A percentile compares a stretch with the other conserved stretches of the same genome.
Conservation (phyloP, 164 flowering plant genomes). For the grape (Vitis vinifera) region ASM3070453v1 NC_081807.1:15838501-15839000, state of each 20-base stretch:
- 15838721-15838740: too few species aligned
- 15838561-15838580: neutral
- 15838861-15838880: conserved; percentile 23
- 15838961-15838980: conserved; percentile 43
- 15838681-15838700: conserved; percentile 12
- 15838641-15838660: too few species aligned
- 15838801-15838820: conserved; percentile 23
- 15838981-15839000: conserved; percentile 47
- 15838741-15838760: too few species aligned
- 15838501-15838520: too few species aligned
- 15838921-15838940: conserved; percentile 42
- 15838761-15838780: conserved; percentile 23
- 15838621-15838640: too few species aligned
- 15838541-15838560: too few species aligned
- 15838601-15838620: too few species aligned
- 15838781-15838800: conserved; percentile 26
- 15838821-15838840: conserved; percentile 31
- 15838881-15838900: conserved; percentile 44
- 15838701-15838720: too few species aligned
- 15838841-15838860: conserved; percentile 26
- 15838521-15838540: too few species aligned
- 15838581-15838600: conserved; percentile 22
- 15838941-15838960: conserved; percentile 48
- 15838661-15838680: too few species aligned
- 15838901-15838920: conserved; percentile 49